Evolutionary conservation across 1,284 basidiomycete species (phyloP).

Genomic region (Bjerkandera adusta): DNA sequence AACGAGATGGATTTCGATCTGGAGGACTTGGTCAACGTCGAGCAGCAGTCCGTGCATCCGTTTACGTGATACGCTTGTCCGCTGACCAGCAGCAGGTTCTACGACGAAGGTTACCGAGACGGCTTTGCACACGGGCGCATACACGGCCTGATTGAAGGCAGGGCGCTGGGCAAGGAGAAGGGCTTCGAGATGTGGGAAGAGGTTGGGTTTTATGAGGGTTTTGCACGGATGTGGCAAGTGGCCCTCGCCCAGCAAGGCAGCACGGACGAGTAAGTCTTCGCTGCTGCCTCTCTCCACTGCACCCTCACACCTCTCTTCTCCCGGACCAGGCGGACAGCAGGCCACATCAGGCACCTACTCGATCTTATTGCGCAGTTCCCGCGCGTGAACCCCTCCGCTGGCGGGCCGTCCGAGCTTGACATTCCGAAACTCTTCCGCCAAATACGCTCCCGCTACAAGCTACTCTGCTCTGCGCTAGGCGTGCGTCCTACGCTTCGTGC

Average conservation of each 20-base stretch:
- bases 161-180: constrained; percentile 88
- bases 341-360: constrained; percentile 69
- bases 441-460: constrained; percentile 87
- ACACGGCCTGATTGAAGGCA: constrained; percentile 90
- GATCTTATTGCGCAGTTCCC: constrained; percentile 79
- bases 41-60: constrained; percentile 54
- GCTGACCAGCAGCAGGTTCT: constrained; percentile 57
- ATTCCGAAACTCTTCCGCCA: constrained; percentile 75
- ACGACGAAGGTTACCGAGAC: constrained; percentile 71
- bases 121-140: constrained; percentile 85
- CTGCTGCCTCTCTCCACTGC: not conserved
- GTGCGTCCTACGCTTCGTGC: constrained; percentile 61
- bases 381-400: constrained; percentile 60
- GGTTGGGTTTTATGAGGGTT: constrained; percentile 89
- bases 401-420: constrained; percentile 56
- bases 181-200: constrained; percentile 98
- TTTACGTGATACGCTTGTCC: constrained; percentile 16
- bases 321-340: constrained; percentile 50
- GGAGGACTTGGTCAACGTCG: constrained; percentile 65
- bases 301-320: constrained; percentile 8
- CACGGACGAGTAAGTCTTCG: constrained; percentile 46
- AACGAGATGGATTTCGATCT: constrained; percentile 44
- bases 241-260: constrained; percentile 40
- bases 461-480: constrained; percentile 82
- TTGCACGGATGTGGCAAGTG: constrained; percentile 69